These are phyloP conservation scores for Lumnitzera littorea DNA, from an alignment of 345 rosid genomes.

Conservation along the genomic window DNA sequence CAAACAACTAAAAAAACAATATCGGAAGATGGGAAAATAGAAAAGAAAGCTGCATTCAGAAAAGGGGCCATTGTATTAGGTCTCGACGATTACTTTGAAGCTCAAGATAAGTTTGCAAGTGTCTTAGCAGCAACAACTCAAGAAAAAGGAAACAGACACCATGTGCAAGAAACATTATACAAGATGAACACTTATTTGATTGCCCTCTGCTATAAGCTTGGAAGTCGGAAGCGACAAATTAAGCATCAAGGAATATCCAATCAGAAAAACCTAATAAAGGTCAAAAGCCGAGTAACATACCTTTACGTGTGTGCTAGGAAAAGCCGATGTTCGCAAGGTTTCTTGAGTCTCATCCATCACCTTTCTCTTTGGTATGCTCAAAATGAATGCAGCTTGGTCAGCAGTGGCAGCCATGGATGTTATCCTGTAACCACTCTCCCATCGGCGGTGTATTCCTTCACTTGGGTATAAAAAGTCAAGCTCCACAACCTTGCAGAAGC, in stretches of 20 bases:
- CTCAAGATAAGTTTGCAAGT: too few relatives aligned
- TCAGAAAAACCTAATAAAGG: neutral
- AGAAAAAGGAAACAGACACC: neutral
- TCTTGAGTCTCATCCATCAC: conserved; percentile 89
- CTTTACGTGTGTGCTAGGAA: conserved; percentile 96
- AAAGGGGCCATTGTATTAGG: too few relatives aligned
- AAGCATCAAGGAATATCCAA: neutral
- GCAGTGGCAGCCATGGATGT: conserved; percentile 91
- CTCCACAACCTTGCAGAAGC: conserved; percentile 66
- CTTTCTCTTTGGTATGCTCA: conserved; percentile 85
- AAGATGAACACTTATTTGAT: too few relatives aligned
- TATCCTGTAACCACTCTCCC: conserved; percentile 91
- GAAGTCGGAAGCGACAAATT: neutral
- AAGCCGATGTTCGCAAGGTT: conserved; percentile 91
- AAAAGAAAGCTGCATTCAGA: neutral
- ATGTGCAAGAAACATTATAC: neutral
- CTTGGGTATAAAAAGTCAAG: conserved; percentile 94
- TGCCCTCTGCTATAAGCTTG: neutral
- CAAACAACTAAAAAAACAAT: neutral
- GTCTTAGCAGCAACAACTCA: too few relatives aligned
- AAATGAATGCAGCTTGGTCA: conserved; percentile 88
- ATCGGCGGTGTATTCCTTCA: conserved; percentile 86
- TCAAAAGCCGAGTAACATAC: conserved; percentile 21
- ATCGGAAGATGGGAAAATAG: neutral
- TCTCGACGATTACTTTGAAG: too few relatives aligned